Conservation (phyloP, 306 rosid species). For the Cicer judaicum region DNA sequence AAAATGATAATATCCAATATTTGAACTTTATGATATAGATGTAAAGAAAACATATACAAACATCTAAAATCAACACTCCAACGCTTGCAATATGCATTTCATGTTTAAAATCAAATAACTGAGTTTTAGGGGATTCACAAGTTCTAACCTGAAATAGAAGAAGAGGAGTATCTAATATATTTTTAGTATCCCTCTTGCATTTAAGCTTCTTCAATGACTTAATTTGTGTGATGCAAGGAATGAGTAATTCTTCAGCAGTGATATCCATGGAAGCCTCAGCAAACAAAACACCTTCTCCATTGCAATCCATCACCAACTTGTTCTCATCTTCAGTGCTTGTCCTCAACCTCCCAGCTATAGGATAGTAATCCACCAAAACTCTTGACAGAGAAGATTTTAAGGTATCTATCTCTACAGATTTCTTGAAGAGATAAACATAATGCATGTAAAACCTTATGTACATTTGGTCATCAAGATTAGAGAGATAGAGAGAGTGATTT, state of each 20-base stretch:
- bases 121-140: no score
- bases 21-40: no score
- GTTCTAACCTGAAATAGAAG: no score
- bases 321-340: no score
- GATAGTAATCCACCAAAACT: slow-evolving; percentile 64
- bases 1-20: no score
- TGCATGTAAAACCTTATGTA: slow-evolving; percentile 59
- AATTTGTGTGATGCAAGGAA: slow-evolving; percentile 55
- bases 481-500: no score
- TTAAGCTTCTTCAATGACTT: slow-evolving; percentile 73
- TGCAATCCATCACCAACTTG: no score
- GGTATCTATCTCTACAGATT: slow-evolving; percentile 50
- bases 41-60: no score
- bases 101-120: no score
- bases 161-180: slow-evolving; percentile 69
- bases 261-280: slow-evolving; percentile 73
- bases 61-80: no score
- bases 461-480: slow-evolving; percentile 79
- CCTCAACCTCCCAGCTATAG: no score
- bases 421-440: slow-evolving; percentile 66
- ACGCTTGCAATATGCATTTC: slow-evolving; percentile 53
- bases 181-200: slow-evolving; percentile 50
- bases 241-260: slow-evolving; percentile 60
- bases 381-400: slow-evolving; percentile 64
- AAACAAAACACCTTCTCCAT: no score